These are phyloP conservation scores for Apiosordaria backusii DNA, from an alignment of 495 filamentous ascomycete genomes.

Conservation along the genomic window DNA sequence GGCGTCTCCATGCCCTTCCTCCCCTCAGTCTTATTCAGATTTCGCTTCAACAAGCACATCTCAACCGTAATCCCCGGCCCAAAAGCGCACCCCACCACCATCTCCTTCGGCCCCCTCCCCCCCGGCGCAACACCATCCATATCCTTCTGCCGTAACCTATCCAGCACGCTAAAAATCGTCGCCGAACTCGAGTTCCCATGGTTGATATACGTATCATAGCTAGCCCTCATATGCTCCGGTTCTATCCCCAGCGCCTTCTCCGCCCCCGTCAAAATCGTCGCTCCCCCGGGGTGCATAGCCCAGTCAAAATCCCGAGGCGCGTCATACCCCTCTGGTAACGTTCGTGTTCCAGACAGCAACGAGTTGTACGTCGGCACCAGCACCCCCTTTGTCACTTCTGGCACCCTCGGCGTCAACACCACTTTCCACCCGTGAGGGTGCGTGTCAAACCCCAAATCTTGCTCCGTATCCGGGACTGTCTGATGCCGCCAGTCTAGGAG, in stretches of 20 bases:
- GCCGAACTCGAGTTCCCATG: conserved; percentile 62
- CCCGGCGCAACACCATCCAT: conserved; percentile 50
- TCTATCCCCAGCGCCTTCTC: conserved; percentile 52
- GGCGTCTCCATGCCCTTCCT: conserved; percentile 37
- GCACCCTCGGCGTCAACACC: conserved; percentile 55
- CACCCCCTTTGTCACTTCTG: conserved; percentile 45
- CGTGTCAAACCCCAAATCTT: conserved; percentile 58
- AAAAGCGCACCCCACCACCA: conserved; percentile 62
- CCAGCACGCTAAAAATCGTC: conserved; percentile 58
- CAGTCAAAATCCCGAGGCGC: conserved; percentile 57
- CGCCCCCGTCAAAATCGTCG: conserved; percentile 59
- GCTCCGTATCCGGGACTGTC: conserved; percentile 52
- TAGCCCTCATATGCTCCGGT: conserved; percentile 56
- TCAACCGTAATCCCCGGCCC: conserved; percentile 62
- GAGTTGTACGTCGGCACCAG: conserved; percentile 49
- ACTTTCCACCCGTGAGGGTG: conserved; percentile 61
- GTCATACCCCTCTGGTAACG: conserved; percentile 39
- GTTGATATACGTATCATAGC: conserved; percentile 60
- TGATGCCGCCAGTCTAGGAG: conserved; percentile 58
- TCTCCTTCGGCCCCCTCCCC: conserved; percentile 43
- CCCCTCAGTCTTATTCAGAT: conserved; percentile 18
- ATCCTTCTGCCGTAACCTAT: conserved; percentile 54
- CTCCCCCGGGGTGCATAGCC: conserved; percentile 65
- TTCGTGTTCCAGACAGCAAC: conserved; percentile 34
- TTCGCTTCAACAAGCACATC: conserved; percentile 57